Percentiles rank a stretch among this genome's conserved stretches.
Evolutionary conservation across 805 yeast genomes (phyloP).

Genomic region (Cyberlindnera amylophila): DNA sequence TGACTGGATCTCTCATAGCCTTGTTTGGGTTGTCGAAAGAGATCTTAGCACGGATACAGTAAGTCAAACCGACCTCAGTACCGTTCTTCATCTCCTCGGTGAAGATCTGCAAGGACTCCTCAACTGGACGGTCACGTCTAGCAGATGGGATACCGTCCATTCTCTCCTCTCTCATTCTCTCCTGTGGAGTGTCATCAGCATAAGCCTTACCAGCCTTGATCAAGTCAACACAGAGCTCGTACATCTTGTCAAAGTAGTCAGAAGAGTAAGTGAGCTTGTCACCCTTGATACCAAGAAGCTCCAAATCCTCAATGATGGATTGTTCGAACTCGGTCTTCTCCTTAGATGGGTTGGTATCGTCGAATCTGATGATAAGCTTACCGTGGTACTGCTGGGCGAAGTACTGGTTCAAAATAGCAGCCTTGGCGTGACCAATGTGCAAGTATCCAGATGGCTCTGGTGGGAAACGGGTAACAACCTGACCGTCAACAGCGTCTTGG

Average conservation of each 20-base stretch:
- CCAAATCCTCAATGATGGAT: constrained; percentile 88
- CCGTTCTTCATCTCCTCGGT: constrained; percentile 91
- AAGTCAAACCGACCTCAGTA: constrained; percentile 86
- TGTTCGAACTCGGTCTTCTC: constrained; percentile 95
- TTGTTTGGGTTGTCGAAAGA: constrained; percentile 89
- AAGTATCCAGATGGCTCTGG: constrained; percentile 99
- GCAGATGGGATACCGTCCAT: constrained; percentile 93
- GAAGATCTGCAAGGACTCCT: constrained; percentile 85
- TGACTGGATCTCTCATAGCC: constrained; percentile 96
- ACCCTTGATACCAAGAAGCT: constrained; percentile 88
- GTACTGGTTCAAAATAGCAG: constrained; percentile 94
- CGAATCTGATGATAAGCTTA: constrained; percentile 93
- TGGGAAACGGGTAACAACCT: constrained; percentile 98
- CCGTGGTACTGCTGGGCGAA: constrained; percentile 96
- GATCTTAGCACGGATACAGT: constrained; percentile 96
- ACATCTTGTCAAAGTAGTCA: constrained; percentile 90
- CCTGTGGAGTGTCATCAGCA: constrained; percentile 94
- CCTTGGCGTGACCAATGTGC: constrained; percentile 99
- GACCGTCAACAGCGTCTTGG: constrained; percentile 86
- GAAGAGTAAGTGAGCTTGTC: constrained; percentile 87
- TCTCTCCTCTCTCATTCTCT: constrained; percentile 97
- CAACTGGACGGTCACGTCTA: constrained; percentile 89
- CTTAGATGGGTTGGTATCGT: constrained; percentile 96
- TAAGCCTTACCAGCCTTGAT: constrained; percentile 96
- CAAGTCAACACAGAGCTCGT: constrained; percentile 76